A percentile compares a stretch with the other conserved stretches of the same genome.
Conservation (phyloP, 208 protist species). For the Trypanosoma theileri region DNA sequence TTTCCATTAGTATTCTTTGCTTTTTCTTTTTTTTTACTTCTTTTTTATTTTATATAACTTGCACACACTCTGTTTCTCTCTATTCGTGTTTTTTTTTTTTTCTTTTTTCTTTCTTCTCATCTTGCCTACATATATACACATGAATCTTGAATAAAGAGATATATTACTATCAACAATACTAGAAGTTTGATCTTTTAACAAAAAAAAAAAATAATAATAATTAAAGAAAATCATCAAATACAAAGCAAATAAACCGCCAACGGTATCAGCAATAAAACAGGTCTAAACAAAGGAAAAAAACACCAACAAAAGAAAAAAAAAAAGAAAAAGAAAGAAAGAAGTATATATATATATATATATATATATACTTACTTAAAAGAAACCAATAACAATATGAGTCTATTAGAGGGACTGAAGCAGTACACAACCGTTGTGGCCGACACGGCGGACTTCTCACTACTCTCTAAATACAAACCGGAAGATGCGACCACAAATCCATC, state of each 20-base stretch:
- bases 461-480: slow-evolving; percentile 92
- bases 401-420: slow-evolving; percentile 73
- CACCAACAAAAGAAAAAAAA: slow-evolving; percentile 14
- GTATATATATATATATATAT: too few relatives aligned
- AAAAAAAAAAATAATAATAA: neutral
- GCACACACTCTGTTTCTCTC: neutral
- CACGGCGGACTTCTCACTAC: slow-evolving; percentile 95
- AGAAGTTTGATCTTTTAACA: too few relatives aligned
- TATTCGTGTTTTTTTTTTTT: neutral
- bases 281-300: slow-evolving; percentile 5
- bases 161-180: too few relatives aligned
- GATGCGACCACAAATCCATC: slow-evolving; percentile 99
- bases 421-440: slow-evolving; percentile 93
- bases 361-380: too few relatives aligned
- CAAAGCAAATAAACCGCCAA: neutral
- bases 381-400: slow-evolving; percentile 36
- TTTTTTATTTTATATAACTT: too few relatives aligned
- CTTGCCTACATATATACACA: neutral
- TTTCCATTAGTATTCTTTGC: too few relatives aligned
- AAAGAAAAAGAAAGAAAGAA: neutral
- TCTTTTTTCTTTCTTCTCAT: slow-evolving; percentile 19
- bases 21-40: too few relatives aligned
- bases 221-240: slow-evolving; percentile 2
- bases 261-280: too few relatives aligned
- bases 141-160: too few relatives aligned